These are phyloP conservation scores for Alliaria petiolata DNA, from an alignment of 345 rosid species.

Conservation along the genomic window DNA sequence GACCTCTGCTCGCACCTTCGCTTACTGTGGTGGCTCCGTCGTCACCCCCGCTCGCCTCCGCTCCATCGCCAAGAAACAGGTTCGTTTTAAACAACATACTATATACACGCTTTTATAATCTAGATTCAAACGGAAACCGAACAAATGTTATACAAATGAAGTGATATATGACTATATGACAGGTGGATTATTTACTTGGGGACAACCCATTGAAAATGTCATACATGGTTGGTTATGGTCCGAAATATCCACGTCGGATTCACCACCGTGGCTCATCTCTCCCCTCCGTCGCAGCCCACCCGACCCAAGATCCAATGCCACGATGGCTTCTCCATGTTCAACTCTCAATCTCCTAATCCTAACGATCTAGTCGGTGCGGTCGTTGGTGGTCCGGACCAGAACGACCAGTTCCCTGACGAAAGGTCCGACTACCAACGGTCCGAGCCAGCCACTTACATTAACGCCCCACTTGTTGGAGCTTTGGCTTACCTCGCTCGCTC, in stretches of 20 bases:
- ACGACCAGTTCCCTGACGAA: conserved; percentile 69
- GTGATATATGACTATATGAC: background rate
- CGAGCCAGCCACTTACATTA: conserved; percentile 88
- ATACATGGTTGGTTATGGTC: conserved; percentile 93
- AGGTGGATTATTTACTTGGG: conserved; percentile 93
- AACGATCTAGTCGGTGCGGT: conserved; percentile 78
- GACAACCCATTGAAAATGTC: conserved; percentile 83
- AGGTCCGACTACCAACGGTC: conserved; percentile 76
- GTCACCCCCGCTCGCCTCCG: conserved; percentile 41
- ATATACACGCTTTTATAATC: background rate
- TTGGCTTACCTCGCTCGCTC: conserved; percentile 75
- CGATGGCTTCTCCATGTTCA: conserved; percentile 59
- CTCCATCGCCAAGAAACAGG: conserved; percentile 45
- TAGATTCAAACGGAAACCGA: background rate
- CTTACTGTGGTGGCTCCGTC: conserved; percentile 42
- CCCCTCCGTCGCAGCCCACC: conserved; percentile 66
- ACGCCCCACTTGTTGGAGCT: conserved; percentile 89
- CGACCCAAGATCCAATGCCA: conserved; percentile 67
- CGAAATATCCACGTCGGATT: conserved; percentile 69
- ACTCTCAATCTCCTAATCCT: conserved; percentile 64
- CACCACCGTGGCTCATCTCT: conserved; percentile 95
- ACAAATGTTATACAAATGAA: background rate
- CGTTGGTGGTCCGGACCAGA: conserved; percentile 79
- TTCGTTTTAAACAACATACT: background rate
- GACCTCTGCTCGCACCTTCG: conserved; percentile 35